Evolutionary conservation across 306 rosid genomes (phyloP), one percentile per base, ranked within the genome.

Genomic region (Inga oerstediana): DNA sequence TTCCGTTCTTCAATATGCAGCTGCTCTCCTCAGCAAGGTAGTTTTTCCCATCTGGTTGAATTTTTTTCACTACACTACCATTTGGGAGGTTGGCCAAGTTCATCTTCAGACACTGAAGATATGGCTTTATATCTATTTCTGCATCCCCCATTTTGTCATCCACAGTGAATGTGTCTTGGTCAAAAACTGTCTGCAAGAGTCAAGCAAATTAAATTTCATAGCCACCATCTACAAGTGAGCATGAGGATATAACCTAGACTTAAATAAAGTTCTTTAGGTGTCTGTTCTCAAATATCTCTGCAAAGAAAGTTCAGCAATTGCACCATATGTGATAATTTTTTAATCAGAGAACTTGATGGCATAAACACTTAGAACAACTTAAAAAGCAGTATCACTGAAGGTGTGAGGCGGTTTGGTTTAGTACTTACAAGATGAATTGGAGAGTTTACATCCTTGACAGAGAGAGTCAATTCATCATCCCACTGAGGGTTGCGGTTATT

Each of bases 101-200:
- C 97, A 89, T 83, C 73, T 83, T 71, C 22, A 87, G 44, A 62
- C 93, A 80, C 80, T 90, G 78, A 27, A 84, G 15, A 72, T 89
- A 96, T 19, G 98, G 97, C 77, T 82, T 85, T 35, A 96, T 81
- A 86, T 96, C 98, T 72, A 96, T 82, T 9, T 81, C 91, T 13
- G 98, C 97, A 17, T 92, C 93, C 1, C 99, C 99, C 98, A 96
- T 93, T 80, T 84, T 80, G 83, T 96, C 99, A 72, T 96, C 98
- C 48, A 37, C 75, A 0, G 90, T 86, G 49, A 96, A 86, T 0
- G 90, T 89, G 84, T 96, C 99, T 51, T 86, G 85, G 88, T 96
- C 98, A 65, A 48, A 96, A 78, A 92, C 97, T 5, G 84, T 70
- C 98, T 94, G 81, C 62, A 85, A 71, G 0, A 83, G 39, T 32